Evolutionary conservation across 208 protist species (phyloP).

Genomic region (Leishmania mexicana): DNA sequence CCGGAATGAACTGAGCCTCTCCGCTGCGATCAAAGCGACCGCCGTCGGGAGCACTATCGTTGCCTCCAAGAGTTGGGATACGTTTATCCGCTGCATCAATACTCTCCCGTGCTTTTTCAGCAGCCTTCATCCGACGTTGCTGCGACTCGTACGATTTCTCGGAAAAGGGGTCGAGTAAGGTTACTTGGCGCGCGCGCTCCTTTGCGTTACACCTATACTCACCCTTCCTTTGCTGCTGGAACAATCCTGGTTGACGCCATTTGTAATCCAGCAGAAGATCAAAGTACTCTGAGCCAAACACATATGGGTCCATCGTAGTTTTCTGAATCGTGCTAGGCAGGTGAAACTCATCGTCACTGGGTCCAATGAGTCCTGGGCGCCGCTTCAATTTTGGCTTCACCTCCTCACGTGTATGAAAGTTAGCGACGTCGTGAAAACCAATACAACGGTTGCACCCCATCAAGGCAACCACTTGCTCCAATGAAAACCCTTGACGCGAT

Average conservation of each 20-base stretch:
- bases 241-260: slow-evolving; percentile 55
- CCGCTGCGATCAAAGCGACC: slow-evolving; percentile 51
- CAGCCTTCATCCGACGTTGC: slow-evolving; percentile 39
- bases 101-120: slow-evolving; percentile 41
- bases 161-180: slow-evolving; percentile 80
- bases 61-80: slow-evolving; percentile 1
- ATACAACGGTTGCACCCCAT: slow-evolving; percentile 70
- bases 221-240: slow-evolving; percentile 24
- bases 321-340: slow-evolving; percentile 62
- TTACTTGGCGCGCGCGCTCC: slow-evolving; percentile 66
- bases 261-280: slow-evolving; percentile 84
- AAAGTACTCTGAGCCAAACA: slow-evolving; percentile 89
- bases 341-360: slow-evolving; percentile 50
- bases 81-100: slow-evolving; percentile 27
- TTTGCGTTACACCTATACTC: slow-evolving; percentile 65
- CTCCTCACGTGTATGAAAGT: slow-evolving; percentile 77
- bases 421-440: slow-evolving; percentile 73
- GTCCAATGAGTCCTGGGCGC: slow-evolving; percentile 31
- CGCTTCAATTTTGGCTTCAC: slow-evolving; percentile 67
- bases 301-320: slow-evolving; percentile 84
- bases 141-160: slow-evolving; percentile 59
- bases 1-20: slow-evolving; percentile 75
- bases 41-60: not conserved
- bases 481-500: slow-evolving; percentile 62
- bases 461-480: slow-evolving; percentile 79